Evolutionary conservation across 768 basidiomycete species (phyloP).

Genomic region (Chalciporus chontae): DNA sequence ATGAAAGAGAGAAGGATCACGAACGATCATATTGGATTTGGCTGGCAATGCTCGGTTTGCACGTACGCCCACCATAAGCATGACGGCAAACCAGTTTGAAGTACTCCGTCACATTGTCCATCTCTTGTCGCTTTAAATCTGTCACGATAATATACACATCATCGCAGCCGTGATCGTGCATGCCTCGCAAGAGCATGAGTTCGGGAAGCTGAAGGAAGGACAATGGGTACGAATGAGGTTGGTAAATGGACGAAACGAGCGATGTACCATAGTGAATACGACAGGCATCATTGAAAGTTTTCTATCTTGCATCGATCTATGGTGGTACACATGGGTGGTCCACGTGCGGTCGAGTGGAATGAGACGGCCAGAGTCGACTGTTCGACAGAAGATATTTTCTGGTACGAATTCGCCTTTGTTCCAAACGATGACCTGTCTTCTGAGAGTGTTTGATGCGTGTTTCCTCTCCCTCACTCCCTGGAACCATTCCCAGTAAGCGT

Average conservation of each 20-base stretch:
- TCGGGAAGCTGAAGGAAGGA: constrained; percentile 56
- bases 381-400: constrained; percentile 77
- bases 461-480: constrained; percentile 63
- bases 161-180: constrained; percentile 79
- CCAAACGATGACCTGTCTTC: constrained; percentile 48
- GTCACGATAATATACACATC: constrained; percentile 78
- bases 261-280: constrained; percentile 71
- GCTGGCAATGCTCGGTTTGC: constrained; percentile 62
- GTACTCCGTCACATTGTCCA: constrained; percentile 78
- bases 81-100: constrained; percentile 70
- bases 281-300: constrained; percentile 77
- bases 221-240: neutral
- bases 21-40: constrained; percentile 70
- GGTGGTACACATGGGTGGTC: constrained; percentile 80
- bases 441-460: constrained; percentile 48
- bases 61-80: constrained; percentile 55
- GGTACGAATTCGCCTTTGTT: constrained; percentile 73
- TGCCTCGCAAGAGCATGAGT: constrained; percentile 73
- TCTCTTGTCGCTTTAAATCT: constrained; percentile 73
- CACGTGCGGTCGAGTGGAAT: constrained; percentile 80
- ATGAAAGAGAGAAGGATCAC: constrained; percentile 24
- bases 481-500: constrained; percentile 78
- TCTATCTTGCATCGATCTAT: constrained; percentile 69
- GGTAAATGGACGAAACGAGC: neutral
- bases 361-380: constrained; percentile 72